A percentile compares a stretch with the other conserved stretches of the same genome.
Conservation (phyloP, 208 protist genomes). For the Acanthamoeba healyi region DNA sequence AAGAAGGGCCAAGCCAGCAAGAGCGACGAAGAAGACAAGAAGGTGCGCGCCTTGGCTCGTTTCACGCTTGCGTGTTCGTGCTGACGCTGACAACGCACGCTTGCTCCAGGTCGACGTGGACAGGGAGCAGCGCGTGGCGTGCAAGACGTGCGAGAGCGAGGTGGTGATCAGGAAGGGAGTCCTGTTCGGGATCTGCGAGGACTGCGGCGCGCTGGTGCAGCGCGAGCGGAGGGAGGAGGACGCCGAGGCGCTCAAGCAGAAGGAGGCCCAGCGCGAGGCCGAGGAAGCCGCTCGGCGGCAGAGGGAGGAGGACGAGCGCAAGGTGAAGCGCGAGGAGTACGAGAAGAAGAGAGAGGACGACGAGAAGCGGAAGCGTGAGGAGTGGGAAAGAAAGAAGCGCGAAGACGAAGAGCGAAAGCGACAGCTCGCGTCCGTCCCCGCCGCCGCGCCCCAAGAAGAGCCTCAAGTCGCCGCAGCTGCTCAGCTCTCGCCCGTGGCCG, state of each 20-base stretch:
- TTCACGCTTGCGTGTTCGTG: no score
- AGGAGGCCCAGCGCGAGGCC: neutral
- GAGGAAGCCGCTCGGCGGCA: neutral
- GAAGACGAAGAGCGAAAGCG: neutral
- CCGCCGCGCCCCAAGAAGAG: no score
- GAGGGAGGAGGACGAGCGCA: neutral
- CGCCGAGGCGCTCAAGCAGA: neutral
- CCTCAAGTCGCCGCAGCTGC: neutral
- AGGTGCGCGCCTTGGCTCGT: neutral
- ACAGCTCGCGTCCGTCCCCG: neutral
- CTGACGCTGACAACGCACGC: neutral
- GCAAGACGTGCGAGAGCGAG: neutral
- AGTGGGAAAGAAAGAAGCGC: neutral
- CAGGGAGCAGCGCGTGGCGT: neutral
- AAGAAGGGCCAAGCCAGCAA: neutral
- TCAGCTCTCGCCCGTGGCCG: neutral
- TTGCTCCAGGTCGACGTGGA: neutral
- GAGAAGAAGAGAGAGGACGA: neutral
- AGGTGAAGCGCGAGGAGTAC: neutral
- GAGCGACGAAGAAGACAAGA: neutral
- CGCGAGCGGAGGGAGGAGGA: neutral
- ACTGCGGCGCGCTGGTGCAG: neutral
- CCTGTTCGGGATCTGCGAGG: neutral
- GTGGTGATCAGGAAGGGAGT: neutral
- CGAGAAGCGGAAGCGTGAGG: neutral